These are phyloP conservation scores for Leccinum pachyderme DNA, from an alignment of 1,284 basidiomycete species.

Conservation along the genomic window DNA sequence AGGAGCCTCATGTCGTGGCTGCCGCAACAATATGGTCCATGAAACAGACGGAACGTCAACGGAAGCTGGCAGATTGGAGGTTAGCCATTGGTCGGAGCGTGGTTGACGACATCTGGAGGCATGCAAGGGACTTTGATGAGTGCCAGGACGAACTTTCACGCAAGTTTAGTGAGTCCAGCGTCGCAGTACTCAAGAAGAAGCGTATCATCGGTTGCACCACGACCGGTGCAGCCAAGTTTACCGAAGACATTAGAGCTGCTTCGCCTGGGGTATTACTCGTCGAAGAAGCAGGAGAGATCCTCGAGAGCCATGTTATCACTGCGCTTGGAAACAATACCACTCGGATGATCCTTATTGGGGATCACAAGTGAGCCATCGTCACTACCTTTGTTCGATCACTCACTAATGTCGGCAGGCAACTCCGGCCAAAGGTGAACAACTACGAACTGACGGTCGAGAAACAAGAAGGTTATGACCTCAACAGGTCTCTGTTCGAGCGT, in stretches of 20 bases:
- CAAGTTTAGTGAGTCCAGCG: conserved; percentile 38
- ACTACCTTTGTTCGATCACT: neutral
- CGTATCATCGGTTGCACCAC: conserved; percentile 65
- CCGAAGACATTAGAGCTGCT: conserved; percentile 43
- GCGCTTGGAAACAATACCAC: conserved; percentile 44
- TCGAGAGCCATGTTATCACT: conserved; percentile 64
- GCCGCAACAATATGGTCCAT: conserved; percentile 47
- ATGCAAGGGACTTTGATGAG: conserved; percentile 42
- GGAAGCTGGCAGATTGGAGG: conserved; percentile 40
- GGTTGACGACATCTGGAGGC: conserved; percentile 35
- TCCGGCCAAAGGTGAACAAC: conserved; percentile 66
- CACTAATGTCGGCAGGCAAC: conserved; percentile 43
- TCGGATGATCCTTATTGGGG: conserved; percentile 64
- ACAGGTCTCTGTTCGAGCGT: conserved; percentile 63
- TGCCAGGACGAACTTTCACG: conserved; percentile 37
- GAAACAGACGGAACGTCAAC: conserved; percentile 31
- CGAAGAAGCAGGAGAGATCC: conserved; percentile 69
- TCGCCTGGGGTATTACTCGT: conserved; percentile 54
- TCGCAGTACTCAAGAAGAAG: conserved; percentile 40
- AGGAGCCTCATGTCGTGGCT: conserved; percentile 23
- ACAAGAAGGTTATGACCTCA: conserved; percentile 59
- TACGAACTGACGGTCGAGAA: conserved; percentile 65
- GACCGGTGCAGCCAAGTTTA: conserved; percentile 62
- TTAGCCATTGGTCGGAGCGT: conserved; percentile 37
- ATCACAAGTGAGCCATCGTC: conserved; percentile 53